A percentile compares a stretch with the other conserved stretches of the same genome.
Evolutionary conservation across 306 rosid genomes (phyloP).

Genomic region (Prunus davidiana): DNA sequence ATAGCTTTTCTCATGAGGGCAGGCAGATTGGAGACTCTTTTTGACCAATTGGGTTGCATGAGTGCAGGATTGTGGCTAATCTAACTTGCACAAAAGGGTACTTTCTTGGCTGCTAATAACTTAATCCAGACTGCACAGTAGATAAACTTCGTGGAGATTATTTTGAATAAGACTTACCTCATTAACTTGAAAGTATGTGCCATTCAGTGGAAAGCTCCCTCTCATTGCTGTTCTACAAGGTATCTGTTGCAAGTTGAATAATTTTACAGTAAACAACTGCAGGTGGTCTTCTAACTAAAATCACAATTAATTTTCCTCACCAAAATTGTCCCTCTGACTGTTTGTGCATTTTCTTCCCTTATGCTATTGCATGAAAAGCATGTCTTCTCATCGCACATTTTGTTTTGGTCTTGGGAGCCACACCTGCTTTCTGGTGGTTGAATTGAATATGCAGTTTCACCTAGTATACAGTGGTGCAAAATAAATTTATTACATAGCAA

Average conservation of each 20-base stretch:
- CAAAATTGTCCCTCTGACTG: constrained; percentile 84
- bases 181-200: constrained; percentile 92
- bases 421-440: constrained; percentile 72
- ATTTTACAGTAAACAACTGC: constrained; percentile 15
- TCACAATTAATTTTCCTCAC: constrained; percentile 35
- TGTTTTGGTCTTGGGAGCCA: constrained; percentile 43
- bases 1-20: neutral
- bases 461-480: constrained; percentile 33
- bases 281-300: neutral
- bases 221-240: constrained; percentile 93
- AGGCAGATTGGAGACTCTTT: neutral
- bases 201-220: constrained; percentile 92
- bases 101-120: neutral
- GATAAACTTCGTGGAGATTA: neutral
- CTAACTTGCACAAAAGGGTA: constrained; percentile 2
- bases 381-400: constrained; percentile 56
- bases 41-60: neutral
- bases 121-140: neutral
- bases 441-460: constrained; percentile 74
- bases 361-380: constrained; percentile 75
- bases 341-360: constrained; percentile 69
- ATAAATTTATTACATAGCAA: constrained; percentile 15
- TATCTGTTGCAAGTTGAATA: constrained; percentile 41
- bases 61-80: neutral
- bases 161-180: constrained; percentile 46